Evolutionary conservation across 1,284 basidiomycete species (phyloP), one percentile per base, ranked within the genome.

Genomic region (Fomitopsis palustris): DNA sequence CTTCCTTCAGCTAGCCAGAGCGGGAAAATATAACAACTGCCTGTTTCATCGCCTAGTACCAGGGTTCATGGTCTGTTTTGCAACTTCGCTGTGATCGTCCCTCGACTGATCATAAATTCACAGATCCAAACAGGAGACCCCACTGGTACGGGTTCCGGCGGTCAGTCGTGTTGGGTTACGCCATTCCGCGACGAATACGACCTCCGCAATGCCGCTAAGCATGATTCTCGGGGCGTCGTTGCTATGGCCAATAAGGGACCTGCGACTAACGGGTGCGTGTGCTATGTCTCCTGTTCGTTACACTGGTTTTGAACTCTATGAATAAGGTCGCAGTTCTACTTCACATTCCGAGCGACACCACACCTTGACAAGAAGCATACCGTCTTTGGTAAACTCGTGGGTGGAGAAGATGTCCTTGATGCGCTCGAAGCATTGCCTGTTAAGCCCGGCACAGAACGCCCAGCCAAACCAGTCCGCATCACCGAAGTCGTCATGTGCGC

Each of bases 121-220:
- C 62, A 94, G 92, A 85, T 95, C 29, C 95, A 98, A 83, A 95
- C 95, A 1, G 96, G 96, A 49, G 96, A 99, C 73, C 96, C 96
- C 2, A 96, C 94, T 0, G 96, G 97, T 1, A 99, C 96, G 1
- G 96, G 97, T 0, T 79, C 91, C 29, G 97, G 96, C 4, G 96
- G 96, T 6, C 80, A 92, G 69, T 95, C 93, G n/a, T 89, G 87
- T 70, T 99, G 96, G 96, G 95, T 92, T 4, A 92, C 90, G 25
- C 91, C 93, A 5, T 99, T 99, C 76, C 83, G 95, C 57, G 96
- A 99, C 70, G 96, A 98, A 75, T 86, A 91, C 68, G 87, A 90
- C 68, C 72, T 92, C 63, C 95, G 93, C 71, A 87, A 87, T 52
- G 93, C 94, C 1, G 92, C 86, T 21, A 90, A 89, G 72, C 94